Percentiles rank a stretch among this genome's conserved stretches.
These are phyloP conservation scores for Scleromitrula shiraiana DNA, from an alignment of 2,329 filamentous ascomycete genomes.

Conservation along the genomic window DNA sequence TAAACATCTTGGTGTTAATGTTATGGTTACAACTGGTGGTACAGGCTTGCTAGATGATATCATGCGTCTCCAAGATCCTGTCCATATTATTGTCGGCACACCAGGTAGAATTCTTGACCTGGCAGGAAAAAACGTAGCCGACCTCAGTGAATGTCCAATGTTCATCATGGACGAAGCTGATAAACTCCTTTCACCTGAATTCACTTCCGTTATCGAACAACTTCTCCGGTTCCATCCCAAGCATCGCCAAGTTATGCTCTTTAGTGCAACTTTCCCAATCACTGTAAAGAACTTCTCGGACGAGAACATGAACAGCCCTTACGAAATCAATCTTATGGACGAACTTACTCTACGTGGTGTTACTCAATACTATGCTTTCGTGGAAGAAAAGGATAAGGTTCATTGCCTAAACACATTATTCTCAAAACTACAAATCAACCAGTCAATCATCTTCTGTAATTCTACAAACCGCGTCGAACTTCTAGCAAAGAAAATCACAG, in stretches of 20 bases:
- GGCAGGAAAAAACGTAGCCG: slow-evolving; percentile 91
- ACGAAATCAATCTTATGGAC: slow-evolving; percentile 99
- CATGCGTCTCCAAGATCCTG: slow-evolving; percentile 83
- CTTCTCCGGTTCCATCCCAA: slow-evolving; percentile 91
- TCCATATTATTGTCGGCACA: slow-evolving; percentile 96
- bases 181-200: slow-evolving; percentile 93
- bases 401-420: slow-evolving; percentile 98
- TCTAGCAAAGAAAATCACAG: slow-evolving; percentile 97
- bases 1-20: slow-evolving; percentile 93
- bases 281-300: slow-evolving; percentile 98
- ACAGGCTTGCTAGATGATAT: slow-evolving; percentile 95
- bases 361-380: slow-evolving; percentile 98
- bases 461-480: slow-evolving; percentile 97
- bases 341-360: slow-evolving; percentile 96
- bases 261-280: slow-evolving; percentile 94
- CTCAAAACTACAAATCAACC: slow-evolving; percentile 98
- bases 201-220: slow-evolving; percentile 96
- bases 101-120: slow-evolving; percentile 94
- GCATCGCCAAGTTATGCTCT: slow-evolving; percentile 98
- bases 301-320: slow-evolving; percentile 93
- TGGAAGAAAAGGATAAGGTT: slow-evolving; percentile 98
- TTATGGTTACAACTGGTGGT: slow-evolving; percentile 98
- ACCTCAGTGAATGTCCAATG: slow-evolving; percentile 90
- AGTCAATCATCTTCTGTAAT: slow-evolving; percentile 99
- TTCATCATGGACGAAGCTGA: slow-evolving; percentile 99